Conservation (phyloP, 179 eudicot genomes). For the Monotropa hypopitys region DNA sequence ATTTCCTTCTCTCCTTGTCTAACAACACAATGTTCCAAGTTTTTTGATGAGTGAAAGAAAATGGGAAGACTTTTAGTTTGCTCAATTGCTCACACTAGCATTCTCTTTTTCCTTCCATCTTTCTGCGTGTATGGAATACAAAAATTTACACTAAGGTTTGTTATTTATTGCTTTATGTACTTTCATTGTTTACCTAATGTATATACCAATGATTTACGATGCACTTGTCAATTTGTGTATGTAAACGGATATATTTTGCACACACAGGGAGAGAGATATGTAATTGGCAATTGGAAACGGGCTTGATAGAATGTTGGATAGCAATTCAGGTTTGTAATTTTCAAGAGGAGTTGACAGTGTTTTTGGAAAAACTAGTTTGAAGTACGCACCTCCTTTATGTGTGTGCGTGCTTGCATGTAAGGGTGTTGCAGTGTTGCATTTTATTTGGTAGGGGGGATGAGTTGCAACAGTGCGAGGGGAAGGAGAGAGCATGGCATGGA, state of each 20-base stretch:
- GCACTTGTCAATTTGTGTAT: background rate
- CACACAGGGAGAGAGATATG: background rate
- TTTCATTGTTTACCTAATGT: background rate
- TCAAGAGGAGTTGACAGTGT: background rate
- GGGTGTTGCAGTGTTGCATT: background rate
- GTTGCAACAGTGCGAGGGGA: background rate
- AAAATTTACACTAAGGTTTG: background rate
- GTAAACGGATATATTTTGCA: background rate
- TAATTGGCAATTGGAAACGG: background rate
- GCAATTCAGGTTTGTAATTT: background rate
- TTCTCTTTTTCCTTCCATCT: background rate
- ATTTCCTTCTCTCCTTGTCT: no score
- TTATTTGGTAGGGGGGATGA: background rate
- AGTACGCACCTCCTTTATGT: background rate
- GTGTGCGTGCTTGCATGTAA: background rate
- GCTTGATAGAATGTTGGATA: background rate
- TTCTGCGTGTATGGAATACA: background rate
- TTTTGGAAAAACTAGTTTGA: background rate
- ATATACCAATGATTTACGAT: background rate
- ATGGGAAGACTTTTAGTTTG: background rate
- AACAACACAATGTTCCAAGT: background rate
- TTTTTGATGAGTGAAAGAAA: background rate
- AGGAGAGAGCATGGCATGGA: background rate
- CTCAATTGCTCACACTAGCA: background rate
- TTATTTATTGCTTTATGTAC: background rate